A percentile compares a stretch with the other conserved stretches of the same genome.
These are phyloP conservation scores for Ligustrum vulgare DNA, from an alignment of 257 asterid genomes.

Conservation along the genomic window DNA sequence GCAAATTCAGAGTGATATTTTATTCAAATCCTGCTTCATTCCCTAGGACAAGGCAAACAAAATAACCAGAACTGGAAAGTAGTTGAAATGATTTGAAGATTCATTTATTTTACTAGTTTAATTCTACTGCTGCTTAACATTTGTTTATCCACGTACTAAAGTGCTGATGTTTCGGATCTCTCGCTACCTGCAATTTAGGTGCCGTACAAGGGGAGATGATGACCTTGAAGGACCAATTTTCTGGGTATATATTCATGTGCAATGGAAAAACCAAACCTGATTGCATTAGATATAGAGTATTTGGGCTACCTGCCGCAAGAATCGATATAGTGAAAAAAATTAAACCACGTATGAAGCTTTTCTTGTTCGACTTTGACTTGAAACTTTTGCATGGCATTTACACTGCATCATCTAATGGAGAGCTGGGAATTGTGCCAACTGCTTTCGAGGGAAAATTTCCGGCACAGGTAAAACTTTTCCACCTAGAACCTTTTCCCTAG, in stretches of 20 bases:
- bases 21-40: no score
- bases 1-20: no score
- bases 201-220: neutral
- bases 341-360: constrained; percentile 10
- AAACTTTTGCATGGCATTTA: constrained; percentile 18
- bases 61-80: no score
- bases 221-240: neutral
- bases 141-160: no score
- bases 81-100: no score
- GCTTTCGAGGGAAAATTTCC: constrained; percentile 19
- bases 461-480: constrained; percentile 16
- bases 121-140: no score
- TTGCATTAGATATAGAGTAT: constrained; percentile 13
- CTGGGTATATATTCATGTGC: constrained; percentile 23
- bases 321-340: constrained; percentile 10
- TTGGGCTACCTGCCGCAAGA: constrained; percentile 12
- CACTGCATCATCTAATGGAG: constrained; percentile 8
- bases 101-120: no score
- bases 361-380: constrained; percentile 15
- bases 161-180: no score
- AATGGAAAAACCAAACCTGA: constrained; percentile 15
- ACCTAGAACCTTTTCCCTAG: neutral
- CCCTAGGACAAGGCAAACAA: no score
- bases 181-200: no score
- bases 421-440: constrained; percentile 4